Evolutionary conservation across 208 protist genomes (phyloP), one percentile per base, ranked within the genome.

Genomic region (Entamoeba invadens): DNA sequence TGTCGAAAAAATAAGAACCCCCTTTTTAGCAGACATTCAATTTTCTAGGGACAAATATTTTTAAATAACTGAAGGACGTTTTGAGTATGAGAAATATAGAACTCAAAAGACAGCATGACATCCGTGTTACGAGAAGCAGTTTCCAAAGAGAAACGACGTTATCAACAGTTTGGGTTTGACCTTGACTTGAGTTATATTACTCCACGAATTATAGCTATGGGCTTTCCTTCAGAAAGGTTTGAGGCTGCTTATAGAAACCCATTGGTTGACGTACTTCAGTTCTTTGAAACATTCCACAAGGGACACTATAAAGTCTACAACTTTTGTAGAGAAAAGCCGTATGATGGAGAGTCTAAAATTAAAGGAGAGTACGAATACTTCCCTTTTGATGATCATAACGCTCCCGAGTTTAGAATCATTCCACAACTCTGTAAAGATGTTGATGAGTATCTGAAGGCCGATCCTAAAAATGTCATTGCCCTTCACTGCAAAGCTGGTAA

Each of bases 221-320:
- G 96, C 31, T 97, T 95, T 94, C 96, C 96, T 5, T 92, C 94
- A 44, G 68, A 72, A 35, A 94, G 93, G 38, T 77, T 95, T 44
- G 95, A 99, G 95, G 95, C 96, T 44, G 95, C 98, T 31, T 99
- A 98, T 95, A 96, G 98, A 45, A 99, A 99, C 46, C 87, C 92
- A n/a, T 93, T 77, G 5, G 5, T 3, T n/a, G 31, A 93, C n/a
- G 92, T 93, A 0, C 93, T 96, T 92, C 93, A 95, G 92, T 99
- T 99, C 94, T 96, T 99, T 77, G 96, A 98, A 91, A 95, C 93
- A 31, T 96, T 97, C 12, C 98, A 98, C 94, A 44, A 93, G 3
- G 95, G 97, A 5, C 95, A 96, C 51, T 99, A 98, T 96, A 47
- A 51, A 42, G 92, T 97, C 16, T 96, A 96, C 94, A 97, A 97